A percentile compares a stretch with the other conserved stretches of the same genome.
Conservation (phyloP, 2,329 filamentous ascomycete genomes). For the Colletotrichum tamarilloi region DNA sequence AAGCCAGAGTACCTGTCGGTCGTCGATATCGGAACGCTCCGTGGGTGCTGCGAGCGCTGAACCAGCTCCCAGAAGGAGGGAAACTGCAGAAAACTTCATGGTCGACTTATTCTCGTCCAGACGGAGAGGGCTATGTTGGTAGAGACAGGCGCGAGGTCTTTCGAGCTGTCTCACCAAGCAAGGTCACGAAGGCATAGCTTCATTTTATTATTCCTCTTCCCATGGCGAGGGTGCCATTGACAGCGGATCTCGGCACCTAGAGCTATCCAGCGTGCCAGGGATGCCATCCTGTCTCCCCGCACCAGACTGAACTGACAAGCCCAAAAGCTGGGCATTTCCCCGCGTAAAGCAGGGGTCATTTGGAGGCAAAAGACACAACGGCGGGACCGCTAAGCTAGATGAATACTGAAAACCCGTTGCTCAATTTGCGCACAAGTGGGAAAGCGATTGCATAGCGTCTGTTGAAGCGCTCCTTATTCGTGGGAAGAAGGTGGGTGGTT, state of each 20-base stretch:
- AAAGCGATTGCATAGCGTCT: background rate
- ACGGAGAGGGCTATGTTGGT: too few species aligned
- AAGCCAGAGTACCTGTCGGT: conserved; percentile 59
- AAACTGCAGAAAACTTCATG: conserved; percentile 2
- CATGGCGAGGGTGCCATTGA: background rate
- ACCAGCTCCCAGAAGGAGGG: conserved; percentile 2
- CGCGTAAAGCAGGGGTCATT: background rate
- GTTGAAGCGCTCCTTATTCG: conserved; percentile 2
- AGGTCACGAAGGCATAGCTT: too few species aligned
- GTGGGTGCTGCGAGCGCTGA: conserved; percentile 8
- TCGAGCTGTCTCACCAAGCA: background rate
- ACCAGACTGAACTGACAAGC: background rate
- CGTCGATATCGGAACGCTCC: background rate
- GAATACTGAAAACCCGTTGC: background rate
- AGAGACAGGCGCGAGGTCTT: background rate
- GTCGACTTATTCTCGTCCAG: background rate
- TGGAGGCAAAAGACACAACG: background rate
- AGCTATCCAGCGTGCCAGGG: background rate
- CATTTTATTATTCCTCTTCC: background rate
- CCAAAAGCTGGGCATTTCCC: conserved; percentile 14
- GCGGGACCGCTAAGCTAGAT: conserved; percentile 28
- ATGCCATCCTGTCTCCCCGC: conserved; percentile 10
- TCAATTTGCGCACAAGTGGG: background rate
- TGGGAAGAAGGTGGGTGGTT: background rate
- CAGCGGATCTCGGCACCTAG: conserved; percentile 25